Evolutionary conservation across 1,139 yeast species (phyloP).

Genomic region (Protomyces gravidus): DNA sequence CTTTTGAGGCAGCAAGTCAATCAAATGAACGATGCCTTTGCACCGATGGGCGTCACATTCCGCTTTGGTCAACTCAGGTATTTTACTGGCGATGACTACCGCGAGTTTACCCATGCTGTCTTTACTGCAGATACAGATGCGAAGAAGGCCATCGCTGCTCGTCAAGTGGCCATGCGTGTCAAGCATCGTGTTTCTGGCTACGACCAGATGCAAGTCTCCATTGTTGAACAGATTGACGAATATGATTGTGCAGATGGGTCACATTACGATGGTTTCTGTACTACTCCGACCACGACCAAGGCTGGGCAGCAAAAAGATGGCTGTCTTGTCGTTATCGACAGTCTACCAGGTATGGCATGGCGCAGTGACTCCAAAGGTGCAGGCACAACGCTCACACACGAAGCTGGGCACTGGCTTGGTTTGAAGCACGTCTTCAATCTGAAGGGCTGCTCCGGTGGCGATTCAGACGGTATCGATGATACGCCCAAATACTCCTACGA

Average conservation of each 20-base stretch:
- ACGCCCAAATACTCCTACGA: neutral
- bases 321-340: neutral
- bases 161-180: neutral
- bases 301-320: neutral
- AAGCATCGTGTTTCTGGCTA: neutral
- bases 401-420: slow-evolving; percentile 1
- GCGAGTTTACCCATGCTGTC: neutral
- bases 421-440: neutral
- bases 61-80: neutral
- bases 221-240: neutral
- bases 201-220: neutral
- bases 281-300: neutral
- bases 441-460: neutral
- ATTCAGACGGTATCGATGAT: neutral
- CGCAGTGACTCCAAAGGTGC: neutral
- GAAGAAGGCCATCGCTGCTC: neutral
- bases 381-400: neutral
- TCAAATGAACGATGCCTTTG: neutral
- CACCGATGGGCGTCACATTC: neutral
- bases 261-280: neutral
- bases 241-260: neutral
- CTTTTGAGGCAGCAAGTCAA: neutral
- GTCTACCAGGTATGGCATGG: neutral
- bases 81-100: neutral
- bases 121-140: neutral